A percentile compares a stretch with the other conserved stretches of the same genome.
Conservation (phyloP, 768 basidiomycete genomes). For the Suillus ampliporus region DNA sequence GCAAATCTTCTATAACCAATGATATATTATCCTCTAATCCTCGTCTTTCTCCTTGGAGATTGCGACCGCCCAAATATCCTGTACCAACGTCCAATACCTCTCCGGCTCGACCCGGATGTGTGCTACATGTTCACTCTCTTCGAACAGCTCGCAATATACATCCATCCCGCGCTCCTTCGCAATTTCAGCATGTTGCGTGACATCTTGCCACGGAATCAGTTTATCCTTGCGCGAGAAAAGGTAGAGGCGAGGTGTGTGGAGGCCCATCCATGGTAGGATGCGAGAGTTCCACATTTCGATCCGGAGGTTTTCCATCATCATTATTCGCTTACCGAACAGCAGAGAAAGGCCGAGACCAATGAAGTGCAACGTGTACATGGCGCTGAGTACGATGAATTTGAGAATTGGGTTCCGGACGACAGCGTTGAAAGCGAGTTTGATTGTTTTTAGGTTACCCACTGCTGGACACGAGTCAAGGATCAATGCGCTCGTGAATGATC, state of each 20-base stretch:
- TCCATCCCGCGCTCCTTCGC: constrained; percentile 31
- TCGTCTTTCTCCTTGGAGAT: constrained; percentile 13
- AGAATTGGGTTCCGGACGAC: constrained; percentile 27
- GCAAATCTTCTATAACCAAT: not conserved
- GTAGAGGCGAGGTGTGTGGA: constrained; percentile 41
- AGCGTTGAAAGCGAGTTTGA: constrained; percentile 28
- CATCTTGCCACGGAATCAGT: constrained; percentile 33
- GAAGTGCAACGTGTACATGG: constrained; percentile 23
- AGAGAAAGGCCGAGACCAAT: constrained; percentile 16
- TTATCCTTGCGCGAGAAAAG: constrained; percentile 40
- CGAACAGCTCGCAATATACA: constrained; percentile 36
- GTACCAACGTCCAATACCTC: constrained; percentile 32
- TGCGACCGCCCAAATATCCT: constrained; percentile 26
- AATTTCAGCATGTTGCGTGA: constrained; percentile 31
- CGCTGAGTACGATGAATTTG: constrained; percentile 16
- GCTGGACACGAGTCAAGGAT: constrained; percentile 31
- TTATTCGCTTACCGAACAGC: constrained; percentile 25
- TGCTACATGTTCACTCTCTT: constrained; percentile 41
- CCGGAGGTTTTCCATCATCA: constrained; percentile 12
- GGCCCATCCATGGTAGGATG: constrained; percentile 38
- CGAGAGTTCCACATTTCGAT: constrained; percentile 24
- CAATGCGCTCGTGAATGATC: constrained; percentile 18
- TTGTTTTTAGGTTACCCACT: constrained; percentile 17
- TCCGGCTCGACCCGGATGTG: constrained; percentile 38
- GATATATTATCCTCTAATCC: not conserved